phyloP scores from a whole-genome alignment of 2,329 filamentous ascomycete species.

The Fusarium verrucosum region DNA sequence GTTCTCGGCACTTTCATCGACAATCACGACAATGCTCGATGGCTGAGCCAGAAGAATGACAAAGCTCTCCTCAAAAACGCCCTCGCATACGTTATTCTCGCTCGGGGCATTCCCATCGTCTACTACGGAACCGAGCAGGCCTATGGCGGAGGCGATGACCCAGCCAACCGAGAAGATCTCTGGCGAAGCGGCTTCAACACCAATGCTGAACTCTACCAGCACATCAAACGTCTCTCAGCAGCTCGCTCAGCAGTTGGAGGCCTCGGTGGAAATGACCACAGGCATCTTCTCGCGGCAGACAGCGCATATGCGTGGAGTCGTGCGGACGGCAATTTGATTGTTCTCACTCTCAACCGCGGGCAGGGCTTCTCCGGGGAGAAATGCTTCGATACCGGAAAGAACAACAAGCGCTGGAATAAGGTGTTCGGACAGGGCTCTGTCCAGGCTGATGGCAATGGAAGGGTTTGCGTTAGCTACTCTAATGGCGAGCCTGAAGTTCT shows the following conservation, averaged over 20 bases:
- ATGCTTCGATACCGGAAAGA: constrained; percentile 18
- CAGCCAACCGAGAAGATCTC: constrained; percentile 65
- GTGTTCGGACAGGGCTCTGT: constrained; percentile 16
- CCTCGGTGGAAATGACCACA: constrained; percentile 17
- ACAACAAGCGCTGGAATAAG: constrained; percentile 31
- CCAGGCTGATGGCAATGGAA: constrained; percentile 1
- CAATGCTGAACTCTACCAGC: constrained; percentile 19
- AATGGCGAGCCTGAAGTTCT: constrained; percentile 33
- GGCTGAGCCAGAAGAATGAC: constrained; percentile 62
- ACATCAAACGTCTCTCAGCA: constrained; percentile 27
- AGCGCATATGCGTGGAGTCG: constrained; percentile 30
- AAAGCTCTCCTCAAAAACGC: constrained; percentile 67
- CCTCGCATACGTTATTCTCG: constrained; percentile 68
- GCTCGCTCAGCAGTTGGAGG: constrained; percentile 19
- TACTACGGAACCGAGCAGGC: constrained; percentile 74
- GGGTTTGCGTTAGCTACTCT: constrained; percentile 17
- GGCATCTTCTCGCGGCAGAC: constrained; percentile 14
- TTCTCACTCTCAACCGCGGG: constrained; percentile 22
- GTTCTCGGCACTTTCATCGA: constrained; percentile 60
- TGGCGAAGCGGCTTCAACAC: constrained; percentile 62
- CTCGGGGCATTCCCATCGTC: constrained; percentile 69
- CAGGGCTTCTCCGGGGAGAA: constrained; percentile 15
- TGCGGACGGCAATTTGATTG: constrained; percentile 13
- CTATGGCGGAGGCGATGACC: constrained; percentile 58
- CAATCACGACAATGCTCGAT: constrained; percentile 68